These are phyloP conservation scores for Taxawa tesnikishii DNA, from an alignment of 2,329 filamentous ascomycete genomes.

Conservation along the genomic window DNA sequence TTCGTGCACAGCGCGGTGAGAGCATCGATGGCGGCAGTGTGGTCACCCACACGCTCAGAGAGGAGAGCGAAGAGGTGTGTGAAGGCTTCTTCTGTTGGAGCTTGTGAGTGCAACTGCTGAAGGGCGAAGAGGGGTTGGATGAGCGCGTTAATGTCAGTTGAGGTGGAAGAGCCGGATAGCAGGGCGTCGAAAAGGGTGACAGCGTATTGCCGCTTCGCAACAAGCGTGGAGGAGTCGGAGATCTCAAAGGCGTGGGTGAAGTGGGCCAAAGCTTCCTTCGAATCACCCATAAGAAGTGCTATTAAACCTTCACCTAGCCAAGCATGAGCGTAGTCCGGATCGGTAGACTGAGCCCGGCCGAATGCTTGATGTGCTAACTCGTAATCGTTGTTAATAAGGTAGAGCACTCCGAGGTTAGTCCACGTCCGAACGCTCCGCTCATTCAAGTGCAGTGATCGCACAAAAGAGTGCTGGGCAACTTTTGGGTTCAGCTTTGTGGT, in stretches of 20 bases:
- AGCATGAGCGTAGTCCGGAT: constrained; percentile 84
- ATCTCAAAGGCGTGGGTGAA: constrained; percentile 95
- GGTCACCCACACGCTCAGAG: constrained; percentile 66
- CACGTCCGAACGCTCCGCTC: constrained; percentile 74
- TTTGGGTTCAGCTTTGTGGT: constrained; percentile 76
- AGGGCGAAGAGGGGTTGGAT: constrained; percentile 84
- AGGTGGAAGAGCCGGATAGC: constrained; percentile 40
- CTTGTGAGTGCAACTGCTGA: constrained; percentile 63
- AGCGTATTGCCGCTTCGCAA: constrained; percentile 69
- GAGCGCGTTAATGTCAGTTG: constrained; percentile 46
- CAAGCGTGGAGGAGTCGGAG: constrained; percentile 59
- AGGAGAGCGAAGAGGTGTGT: constrained; percentile 71
- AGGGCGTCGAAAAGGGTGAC: constrained; percentile 74
- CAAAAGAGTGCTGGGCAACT: constrained; percentile 86
- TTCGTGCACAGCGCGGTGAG: constrained; percentile 55
- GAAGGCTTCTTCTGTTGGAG: constrained; percentile 57
- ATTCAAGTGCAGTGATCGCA: constrained; percentile 83
- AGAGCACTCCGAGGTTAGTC: constrained; percentile 83
- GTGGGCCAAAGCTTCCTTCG: constrained; percentile 65
- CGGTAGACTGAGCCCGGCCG: constrained; percentile 79
- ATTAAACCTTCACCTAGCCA: constrained; percentile 91
- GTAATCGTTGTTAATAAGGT: constrained; percentile 70
- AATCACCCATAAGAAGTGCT: constrained; percentile 62
- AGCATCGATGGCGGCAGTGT: constrained; percentile 47
- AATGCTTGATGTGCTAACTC: constrained; percentile 85